Conservation (phyloP, 139 green algal species). For the Diplosphaera chodatii region DNA sequence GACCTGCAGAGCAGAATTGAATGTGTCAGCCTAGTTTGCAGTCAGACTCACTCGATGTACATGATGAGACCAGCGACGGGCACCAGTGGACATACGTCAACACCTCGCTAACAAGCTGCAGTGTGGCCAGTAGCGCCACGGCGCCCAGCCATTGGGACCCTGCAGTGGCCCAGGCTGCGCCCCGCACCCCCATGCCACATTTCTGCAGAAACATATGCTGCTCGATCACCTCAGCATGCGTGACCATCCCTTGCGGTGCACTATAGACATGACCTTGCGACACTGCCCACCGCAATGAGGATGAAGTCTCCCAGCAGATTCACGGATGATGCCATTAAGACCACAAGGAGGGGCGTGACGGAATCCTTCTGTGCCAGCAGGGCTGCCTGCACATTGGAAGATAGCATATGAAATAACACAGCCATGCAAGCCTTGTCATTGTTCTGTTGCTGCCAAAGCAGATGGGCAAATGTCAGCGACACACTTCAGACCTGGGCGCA, state of each 20-base stretch:
- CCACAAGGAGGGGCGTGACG: constrained; percentile 44
- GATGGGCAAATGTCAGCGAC: no score
- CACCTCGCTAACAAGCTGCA: constrained; percentile 2
- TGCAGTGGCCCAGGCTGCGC: constrained; percentile 57
- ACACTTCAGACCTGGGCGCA: constrained; percentile 29
- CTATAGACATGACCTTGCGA: no score
- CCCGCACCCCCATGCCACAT: constrained; percentile 44
- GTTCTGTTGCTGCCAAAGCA: no score
- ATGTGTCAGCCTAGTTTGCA: no score
- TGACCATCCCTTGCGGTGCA: no score
- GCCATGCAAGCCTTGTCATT: no score
- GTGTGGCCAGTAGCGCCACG: constrained; percentile 12
- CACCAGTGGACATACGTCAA: no score
- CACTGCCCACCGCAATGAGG: constrained; percentile 48
- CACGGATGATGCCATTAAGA: constrained; percentile 27
- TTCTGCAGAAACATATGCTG: not conserved
- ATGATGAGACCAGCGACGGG: no score
- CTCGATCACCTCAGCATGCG: no score
- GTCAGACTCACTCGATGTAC: no score
- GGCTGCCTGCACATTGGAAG: constrained; percentile 16
- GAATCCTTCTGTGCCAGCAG: constrained; percentile 43
- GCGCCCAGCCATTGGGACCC: constrained; percentile 38
- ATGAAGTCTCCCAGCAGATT: constrained; percentile 55
- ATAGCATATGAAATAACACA: no score
- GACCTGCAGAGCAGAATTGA: constrained; percentile 6